Conservation (phyloP, 441 rosid genomes). For the Bocquillonia castaneifolia region DNA sequence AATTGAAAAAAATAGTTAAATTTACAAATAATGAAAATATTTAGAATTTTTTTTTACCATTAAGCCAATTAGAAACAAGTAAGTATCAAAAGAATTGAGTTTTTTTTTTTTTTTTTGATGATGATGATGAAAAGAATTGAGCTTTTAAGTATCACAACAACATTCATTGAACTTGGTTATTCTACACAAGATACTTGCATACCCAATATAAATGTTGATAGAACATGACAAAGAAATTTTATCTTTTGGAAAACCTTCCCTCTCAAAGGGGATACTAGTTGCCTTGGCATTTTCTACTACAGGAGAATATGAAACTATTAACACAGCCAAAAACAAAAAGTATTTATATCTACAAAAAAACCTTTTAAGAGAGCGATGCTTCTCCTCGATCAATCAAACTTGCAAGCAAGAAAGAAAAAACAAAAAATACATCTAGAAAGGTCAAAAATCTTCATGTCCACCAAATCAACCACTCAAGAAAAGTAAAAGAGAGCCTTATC, state of each 20-base stretch:
- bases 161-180: not conserved
- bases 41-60: too few species aligned
- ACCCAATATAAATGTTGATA: not conserved
- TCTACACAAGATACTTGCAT: constrained; percentile 1
- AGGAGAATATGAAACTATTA: constrained; percentile 3
- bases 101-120: too few species aligned
- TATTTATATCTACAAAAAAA: too few species aligned
- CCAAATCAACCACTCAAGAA: constrained; percentile 24
- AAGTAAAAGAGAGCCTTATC: constrained; percentile 15
- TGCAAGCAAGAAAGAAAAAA: not conserved
- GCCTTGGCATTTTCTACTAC: constrained; percentile 1
- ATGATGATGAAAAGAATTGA: not conserved
- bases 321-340: not conserved
- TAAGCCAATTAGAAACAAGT: too few species aligned
- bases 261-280: not conserved
- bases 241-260: not conserved
- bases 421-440: not conserved
- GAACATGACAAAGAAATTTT: not conserved
- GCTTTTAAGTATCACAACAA: not conserved
- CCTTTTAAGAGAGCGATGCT: not conserved
- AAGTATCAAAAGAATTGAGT: too few species aligned
- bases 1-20: too few species aligned
- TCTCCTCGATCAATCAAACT: constrained; percentile 1
- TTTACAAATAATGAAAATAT: too few species aligned
- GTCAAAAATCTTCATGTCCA: constrained; percentile 13